phyloP scores from a whole-genome alignment of 208 protist species.

The Crithidia acanthocephali region DNA sequence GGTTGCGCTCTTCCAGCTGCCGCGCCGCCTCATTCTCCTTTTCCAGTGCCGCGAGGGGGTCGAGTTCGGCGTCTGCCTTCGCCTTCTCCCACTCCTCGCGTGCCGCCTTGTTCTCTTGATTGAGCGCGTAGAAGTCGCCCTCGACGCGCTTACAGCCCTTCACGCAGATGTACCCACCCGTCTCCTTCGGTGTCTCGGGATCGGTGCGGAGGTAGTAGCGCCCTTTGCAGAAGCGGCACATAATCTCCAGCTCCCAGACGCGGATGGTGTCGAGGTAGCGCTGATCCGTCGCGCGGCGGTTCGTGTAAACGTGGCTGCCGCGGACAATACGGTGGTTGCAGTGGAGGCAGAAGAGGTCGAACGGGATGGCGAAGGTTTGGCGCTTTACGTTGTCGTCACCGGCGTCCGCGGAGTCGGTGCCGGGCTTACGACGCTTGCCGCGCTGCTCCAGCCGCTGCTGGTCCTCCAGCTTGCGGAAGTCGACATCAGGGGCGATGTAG shows the following conservation, averaged over 20 bases:
- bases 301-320: conserved; percentile 85
- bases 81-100: conserved; percentile 55
- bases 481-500: conserved; percentile 81
- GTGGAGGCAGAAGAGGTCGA: conserved; percentile 73
- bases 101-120: conserved; percentile 67
- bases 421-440: conserved; percentile 40
- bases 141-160: conserved; percentile 64
- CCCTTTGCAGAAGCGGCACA: conserved; percentile 73
- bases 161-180: conserved; percentile 79
- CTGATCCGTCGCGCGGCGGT: conserved; percentile 64
- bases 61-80: conserved; percentile 51
- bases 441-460: conserved; percentile 51
- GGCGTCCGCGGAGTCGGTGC: conserved; percentile 12
- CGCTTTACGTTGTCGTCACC: conserved; percentile 52
- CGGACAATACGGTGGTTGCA: conserved; percentile 75
- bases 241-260: conserved; percentile 83
- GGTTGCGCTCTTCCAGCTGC: conserved; percentile 69
- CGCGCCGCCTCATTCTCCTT: conserved; percentile 73
- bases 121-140: conserved; percentile 73
- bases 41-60: conserved; percentile 77
- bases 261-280: conserved; percentile 69
- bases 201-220: conserved; percentile 77
- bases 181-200: conserved; percentile 80
- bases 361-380: conserved; percentile 88
- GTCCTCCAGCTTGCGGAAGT: conserved; percentile 86